phyloP scores from a whole-genome alignment of 2,329 filamentous ascomycete species.

The Aspergillus terreus region DNA sequence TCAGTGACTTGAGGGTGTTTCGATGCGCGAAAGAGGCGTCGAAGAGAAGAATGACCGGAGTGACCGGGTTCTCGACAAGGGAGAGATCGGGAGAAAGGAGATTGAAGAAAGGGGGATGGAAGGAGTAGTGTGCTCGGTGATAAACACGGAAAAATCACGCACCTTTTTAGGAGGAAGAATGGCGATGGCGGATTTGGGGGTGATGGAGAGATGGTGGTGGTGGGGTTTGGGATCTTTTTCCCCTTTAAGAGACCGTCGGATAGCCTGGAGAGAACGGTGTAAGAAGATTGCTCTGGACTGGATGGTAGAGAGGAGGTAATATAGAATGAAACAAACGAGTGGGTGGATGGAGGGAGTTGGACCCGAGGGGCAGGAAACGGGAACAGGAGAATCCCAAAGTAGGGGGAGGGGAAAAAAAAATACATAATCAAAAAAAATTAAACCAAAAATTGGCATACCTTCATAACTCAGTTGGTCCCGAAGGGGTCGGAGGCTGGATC shows the following conservation, averaged over 20 bases:
- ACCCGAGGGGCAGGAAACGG: not conserved
- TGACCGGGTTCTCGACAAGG: not conserved
- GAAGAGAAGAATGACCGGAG: not conserved
- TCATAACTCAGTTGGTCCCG: no score
- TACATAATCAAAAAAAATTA: no score
- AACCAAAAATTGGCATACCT: no score
- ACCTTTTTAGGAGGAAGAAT: constrained; percentile 95
- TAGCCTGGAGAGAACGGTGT: constrained; percentile 50
- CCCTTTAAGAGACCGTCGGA: constrained; percentile 85
- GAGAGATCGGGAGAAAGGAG: constrained; percentile 4
- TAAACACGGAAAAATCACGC: constrained; percentile 19
- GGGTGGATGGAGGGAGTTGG: not conserved
- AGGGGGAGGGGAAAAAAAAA: no score
- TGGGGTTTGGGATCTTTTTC: constrained; percentile 66
- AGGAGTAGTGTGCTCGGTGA: constrained; percentile 3
- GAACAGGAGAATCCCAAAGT: not conserved
- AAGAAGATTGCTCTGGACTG: not conserved
- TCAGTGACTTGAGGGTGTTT: not conserved
- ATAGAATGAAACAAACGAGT: not conserved
- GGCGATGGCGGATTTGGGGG: constrained; percentile 79
- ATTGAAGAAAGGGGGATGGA: constrained; percentile 3
- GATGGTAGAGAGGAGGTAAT: not conserved
- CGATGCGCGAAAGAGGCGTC: constrained; percentile 1
- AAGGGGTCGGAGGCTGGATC: no score
- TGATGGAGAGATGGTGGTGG: constrained; percentile 60